Percentiles rank a stretch among this genome's conserved stretches.
These are phyloP conservation scores for Ceratocystis destructans DNA, from an alignment of 2,329 filamentous ascomycete genomes.

Conservation along the genomic window DNA sequence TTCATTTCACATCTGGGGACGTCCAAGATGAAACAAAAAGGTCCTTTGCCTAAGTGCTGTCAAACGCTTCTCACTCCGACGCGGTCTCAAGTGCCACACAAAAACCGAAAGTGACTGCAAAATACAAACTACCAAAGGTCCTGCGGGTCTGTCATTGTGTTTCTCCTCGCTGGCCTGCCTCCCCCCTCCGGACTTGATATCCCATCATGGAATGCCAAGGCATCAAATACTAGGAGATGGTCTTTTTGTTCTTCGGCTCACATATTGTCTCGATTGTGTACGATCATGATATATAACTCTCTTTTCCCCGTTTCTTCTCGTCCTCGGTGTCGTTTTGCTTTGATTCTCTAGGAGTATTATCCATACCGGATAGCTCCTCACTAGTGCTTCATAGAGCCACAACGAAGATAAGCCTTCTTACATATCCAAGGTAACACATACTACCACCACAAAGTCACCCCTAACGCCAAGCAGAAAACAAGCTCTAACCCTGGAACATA, in stretches of 20 bases:
- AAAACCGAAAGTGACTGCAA: not conserved
- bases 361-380: not conserved
- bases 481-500: not conserved
- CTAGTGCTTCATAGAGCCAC: not conserved
- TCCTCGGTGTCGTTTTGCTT: not conserved
- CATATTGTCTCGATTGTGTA: not conserved
- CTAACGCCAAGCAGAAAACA: not conserved
- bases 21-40: conserved; percentile 1
- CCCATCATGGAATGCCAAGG: not conserved
- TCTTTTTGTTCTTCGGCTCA: not conserved
- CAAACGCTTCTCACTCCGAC: conserved; percentile 4
- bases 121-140: not conserved
- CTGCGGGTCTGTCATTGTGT: not conserved
- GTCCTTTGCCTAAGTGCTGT: not conserved
- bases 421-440: not conserved
- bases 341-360: not conserved
- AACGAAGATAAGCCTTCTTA: not conserved
- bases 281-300: not conserved
- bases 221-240: not conserved
- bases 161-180: not conserved
- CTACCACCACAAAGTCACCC: not conserved
- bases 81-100: conserved; percentile 6
- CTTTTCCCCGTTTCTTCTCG: not conserved
- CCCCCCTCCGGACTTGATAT: too few species aligned
- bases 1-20: not conserved